Percentiles rank a stretch among this genome's conserved stretches.
These are phyloP conservation scores for Arachis monticola DNA, from an alignment of 331 rosid species.

Conservation along the genomic window DNA sequence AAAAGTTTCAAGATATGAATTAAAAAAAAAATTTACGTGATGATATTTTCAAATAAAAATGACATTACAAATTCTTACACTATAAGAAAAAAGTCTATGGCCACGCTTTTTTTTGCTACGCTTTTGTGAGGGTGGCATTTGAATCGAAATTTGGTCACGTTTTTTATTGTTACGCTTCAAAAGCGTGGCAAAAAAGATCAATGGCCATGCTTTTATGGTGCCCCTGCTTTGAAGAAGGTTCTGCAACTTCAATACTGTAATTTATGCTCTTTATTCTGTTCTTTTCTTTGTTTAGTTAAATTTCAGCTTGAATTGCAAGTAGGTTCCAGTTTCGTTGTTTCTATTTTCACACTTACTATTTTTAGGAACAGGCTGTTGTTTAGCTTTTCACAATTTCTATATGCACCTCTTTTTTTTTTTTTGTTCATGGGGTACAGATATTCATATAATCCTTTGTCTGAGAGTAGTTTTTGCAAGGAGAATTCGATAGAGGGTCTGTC, in stretches of 20 bases:
- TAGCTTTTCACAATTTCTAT: not conserved
- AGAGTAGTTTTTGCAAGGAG: not conserved
- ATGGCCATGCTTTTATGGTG: no score
- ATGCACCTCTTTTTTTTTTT: constrained; percentile 50
- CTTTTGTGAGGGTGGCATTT: no score
- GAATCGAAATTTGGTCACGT: no score
- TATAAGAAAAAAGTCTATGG: no score
- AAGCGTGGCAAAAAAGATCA: no score
- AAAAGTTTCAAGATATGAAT: no score
- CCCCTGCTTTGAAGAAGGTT: not conserved
- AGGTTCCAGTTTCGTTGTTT: not conserved
- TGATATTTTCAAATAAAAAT: no score
- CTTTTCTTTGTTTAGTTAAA: not conserved
- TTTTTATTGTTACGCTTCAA: no score
- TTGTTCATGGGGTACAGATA: not conserved
- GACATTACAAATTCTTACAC: no score
- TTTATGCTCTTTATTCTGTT: not conserved
- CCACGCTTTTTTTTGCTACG: no score
- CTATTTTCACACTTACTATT: not conserved
- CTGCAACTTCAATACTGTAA: not conserved
- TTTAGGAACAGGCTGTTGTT: not conserved
- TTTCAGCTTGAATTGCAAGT: not conserved
- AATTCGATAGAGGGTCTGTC: not conserved
- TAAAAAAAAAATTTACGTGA: no score
- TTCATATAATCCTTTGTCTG: not conserved